Base-by-base conservation (phyloP, 1,139 yeast genomes). In the Geotrichum bryndzae region DNA sequence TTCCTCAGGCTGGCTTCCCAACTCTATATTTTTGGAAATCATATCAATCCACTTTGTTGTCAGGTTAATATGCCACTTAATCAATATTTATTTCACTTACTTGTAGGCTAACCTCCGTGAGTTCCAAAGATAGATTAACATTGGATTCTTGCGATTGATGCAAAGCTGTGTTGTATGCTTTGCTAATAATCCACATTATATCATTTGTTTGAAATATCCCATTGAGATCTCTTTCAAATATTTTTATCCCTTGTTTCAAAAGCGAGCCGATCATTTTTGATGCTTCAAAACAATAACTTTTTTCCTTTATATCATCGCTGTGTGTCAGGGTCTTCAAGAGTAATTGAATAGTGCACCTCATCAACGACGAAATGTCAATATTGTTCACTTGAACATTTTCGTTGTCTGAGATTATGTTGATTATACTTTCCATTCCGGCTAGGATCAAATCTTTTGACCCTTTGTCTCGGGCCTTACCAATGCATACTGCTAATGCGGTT, bases 261-360 rank as follows among this genome's bases (percentile, higher is more conserved):
- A 60, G 48, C 13, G 18, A 29, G 15, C 29, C 27, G 18, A 60
- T 50, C 51, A 56, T 56, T 13, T 29, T 46, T 3, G 57, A 45
- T 3, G 62, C 29, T 18, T 56, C 56, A 2, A 52, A 15, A 35
- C 62, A 56, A 25, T 53, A 35, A 4, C 53, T 13, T 23, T 27
- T 53, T 18, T 50, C 56, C 6, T 15, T 31, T 6, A n/a, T 25
- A 25, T 51, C 50, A 22, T 53, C 51, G 22, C 31, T 54, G 56
- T 60, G 62, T 2, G 57, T 38, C 62, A 63, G 51, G 13, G 46
- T 38, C 33, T 60, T 63, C 33, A 63, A 31, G 25, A 60, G 57
- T 13, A 63, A 56, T 50, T 63, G 65, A 11, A 63, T 50, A 11
- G 65, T 59, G 33, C 63, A 63, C 15, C 65, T 31, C 2, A 60